Evolutionary conservation across 2,329 filamentous ascomycete genomes (phyloP).

Genomic region (Cladobotryum mycophilum): DNA sequence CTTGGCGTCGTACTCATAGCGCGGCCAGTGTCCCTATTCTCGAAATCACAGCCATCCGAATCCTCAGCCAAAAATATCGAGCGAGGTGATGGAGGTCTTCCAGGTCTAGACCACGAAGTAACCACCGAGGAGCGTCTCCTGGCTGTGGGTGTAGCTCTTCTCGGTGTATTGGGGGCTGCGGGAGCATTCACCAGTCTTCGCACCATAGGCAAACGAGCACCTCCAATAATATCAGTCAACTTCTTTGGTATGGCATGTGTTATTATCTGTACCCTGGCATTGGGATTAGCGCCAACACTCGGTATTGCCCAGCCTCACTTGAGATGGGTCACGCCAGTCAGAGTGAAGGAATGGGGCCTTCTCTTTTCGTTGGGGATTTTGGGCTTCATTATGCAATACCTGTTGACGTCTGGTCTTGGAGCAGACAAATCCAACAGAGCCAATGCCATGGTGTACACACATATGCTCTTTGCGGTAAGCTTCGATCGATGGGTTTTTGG

Average conservation of each 20-base stretch:
- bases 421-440: slow-evolving; percentile 60
- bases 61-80: slow-evolving; percentile 15
- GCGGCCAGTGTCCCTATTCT: slow-evolving; percentile 56
- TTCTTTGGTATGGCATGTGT: slow-evolving; percentile 72
- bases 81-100: slow-evolving; percentile 15
- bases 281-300: slow-evolving; percentile 45
- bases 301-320: slow-evolving; percentile 41
- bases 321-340: slow-evolving; percentile 35
- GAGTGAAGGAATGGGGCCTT: slow-evolving; percentile 55
- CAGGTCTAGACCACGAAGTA: slow-evolving; percentile 29
- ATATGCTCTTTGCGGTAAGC: slow-evolving; percentile 49
- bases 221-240: slow-evolving; percentile 78
- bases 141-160: slow-evolving; percentile 64
- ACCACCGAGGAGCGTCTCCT: slow-evolving; percentile 60
- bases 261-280: slow-evolving; percentile 56
- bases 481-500: slow-evolving; percentile 50
- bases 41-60: slow-evolving; percentile 11
- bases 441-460: slow-evolving; percentile 52
- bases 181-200: slow-evolving; percentile 70
- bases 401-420: slow-evolving; percentile 71
- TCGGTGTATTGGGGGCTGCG: slow-evolving; percentile 72
- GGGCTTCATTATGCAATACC: slow-evolving; percentile 80
- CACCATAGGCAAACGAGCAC: slow-evolving; percentile 71
- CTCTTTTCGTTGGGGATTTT: slow-evolving; percentile 62
- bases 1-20: slow-evolving; percentile 80